These are phyloP conservation scores for Aspergillus sp. DNA, from an alignment of 2,329 filamentous ascomycete genomes.

Conservation along the genomic window DNA sequence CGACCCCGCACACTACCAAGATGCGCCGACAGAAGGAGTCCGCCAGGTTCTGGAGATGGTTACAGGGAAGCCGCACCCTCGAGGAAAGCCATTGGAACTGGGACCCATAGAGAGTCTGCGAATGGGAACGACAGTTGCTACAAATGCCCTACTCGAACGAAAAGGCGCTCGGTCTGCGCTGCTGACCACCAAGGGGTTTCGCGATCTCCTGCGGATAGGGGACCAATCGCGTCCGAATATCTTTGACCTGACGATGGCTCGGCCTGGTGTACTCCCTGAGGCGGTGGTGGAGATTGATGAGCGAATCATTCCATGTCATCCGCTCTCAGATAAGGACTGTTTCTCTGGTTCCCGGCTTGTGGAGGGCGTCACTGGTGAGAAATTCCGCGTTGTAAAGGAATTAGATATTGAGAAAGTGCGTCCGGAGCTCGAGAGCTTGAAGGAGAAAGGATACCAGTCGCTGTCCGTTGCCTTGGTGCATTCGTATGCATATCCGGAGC, in stretches of 20 bases:
- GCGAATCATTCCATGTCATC: slow-evolving; percentile 73
- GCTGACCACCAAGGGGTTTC: slow-evolving; percentile 83
- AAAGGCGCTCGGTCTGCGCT: slow-evolving; percentile 87
- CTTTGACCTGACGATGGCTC: slow-evolving; percentile 82
- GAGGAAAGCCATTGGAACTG: slow-evolving; percentile 36
- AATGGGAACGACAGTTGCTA: slow-evolving; percentile 93
- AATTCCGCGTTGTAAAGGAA: slow-evolving; percentile 66
- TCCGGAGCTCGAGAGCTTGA: slow-evolving; percentile 64
- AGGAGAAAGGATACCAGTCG: slow-evolving; percentile 69
- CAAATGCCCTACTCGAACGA: slow-evolving; percentile 83
- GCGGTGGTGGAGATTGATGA: slow-evolving; percentile 84
- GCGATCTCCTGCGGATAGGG: slow-evolving; percentile 81
- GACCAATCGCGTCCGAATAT: slow-evolving; percentile 88
- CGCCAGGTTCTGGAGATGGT: slow-evolving; percentile 61
- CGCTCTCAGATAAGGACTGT: slow-evolving; percentile 63
- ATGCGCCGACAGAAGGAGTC: slow-evolving; percentile 74
- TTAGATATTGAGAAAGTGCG: slow-evolving; percentile 56
- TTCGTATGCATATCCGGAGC: slow-evolving; percentile 83
- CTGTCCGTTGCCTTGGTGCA: slow-evolving; percentile 88
- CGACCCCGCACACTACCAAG: slow-evolving; percentile 41
- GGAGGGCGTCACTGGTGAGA: slow-evolving; percentile 61
- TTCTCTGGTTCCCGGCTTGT: slow-evolving; percentile 65
- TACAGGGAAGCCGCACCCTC: slow-evolving; percentile 35
- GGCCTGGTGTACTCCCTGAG: slow-evolving; percentile 83
- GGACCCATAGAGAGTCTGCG: slow-evolving; percentile 58